Evolutionary conservation across 1,284 basidiomycete genomes (phyloP).

Genomic region (Fomitiporia mediterranea): DNA sequence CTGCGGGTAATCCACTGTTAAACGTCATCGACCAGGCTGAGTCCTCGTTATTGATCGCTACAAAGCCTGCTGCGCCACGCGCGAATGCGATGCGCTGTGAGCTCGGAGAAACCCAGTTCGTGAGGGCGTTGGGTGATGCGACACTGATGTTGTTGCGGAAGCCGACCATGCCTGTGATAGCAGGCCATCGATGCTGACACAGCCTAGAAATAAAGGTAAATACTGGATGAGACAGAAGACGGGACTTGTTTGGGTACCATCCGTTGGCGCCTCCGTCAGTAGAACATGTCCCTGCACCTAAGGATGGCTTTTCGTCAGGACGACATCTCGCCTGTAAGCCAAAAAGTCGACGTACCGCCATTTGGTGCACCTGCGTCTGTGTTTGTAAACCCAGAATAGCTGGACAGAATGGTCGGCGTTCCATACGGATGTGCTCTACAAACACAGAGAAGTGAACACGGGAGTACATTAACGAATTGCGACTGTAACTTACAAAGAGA

Average conservation of each 20-base stretch:
- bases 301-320: neutral
- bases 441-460: neutral
- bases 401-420: slow-evolving; percentile 58
- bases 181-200: slow-evolving; percentile 60
- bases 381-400: slow-evolving; percentile 46
- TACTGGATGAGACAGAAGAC: neutral
- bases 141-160: slow-evolving; percentile 53
- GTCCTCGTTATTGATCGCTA: slow-evolving; percentile 62
- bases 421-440: slow-evolving; percentile 56
- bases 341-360: slow-evolving; percentile 32
- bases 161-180: slow-evolving; percentile 56
- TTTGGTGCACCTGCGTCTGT: slow-evolving; percentile 55
- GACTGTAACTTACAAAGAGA: slow-evolving; percentile 41
- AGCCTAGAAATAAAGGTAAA: slow-evolving; percentile 27
- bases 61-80: slow-evolving; percentile 37
- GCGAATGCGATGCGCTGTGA: slow-evolving; percentile 59
- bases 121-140: slow-evolving; percentile 31
- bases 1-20: slow-evolving; percentile 49
- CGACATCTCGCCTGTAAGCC: neutral
- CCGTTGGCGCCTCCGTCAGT: slow-evolving; percentile 48
- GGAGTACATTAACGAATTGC: neutral
- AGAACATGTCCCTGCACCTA: slow-evolving; percentile 51
- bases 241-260: slow-evolving; percentile 38
- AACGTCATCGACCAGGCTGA: slow-evolving; percentile 51
- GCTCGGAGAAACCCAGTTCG: slow-evolving; percentile 53